Evolutionary conservation across 768 basidiomycete genomes (phyloP).

Genomic region (Mycena olivaceomarginata): DNA sequence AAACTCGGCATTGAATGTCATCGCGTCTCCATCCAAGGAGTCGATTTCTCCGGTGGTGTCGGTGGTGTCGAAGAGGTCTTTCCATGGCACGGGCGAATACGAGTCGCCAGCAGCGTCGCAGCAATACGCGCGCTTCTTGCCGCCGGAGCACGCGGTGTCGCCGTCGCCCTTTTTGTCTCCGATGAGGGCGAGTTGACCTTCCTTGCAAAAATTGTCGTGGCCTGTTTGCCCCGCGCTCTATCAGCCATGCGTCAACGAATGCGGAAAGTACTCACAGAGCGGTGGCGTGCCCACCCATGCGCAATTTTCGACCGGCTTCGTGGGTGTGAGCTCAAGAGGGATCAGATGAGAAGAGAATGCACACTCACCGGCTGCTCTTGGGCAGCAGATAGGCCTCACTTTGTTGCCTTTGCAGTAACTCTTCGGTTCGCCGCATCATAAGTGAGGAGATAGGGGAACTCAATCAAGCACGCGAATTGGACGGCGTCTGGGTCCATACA

Average conservation of each 20-base stretch:
- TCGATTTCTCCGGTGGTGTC: constrained; percentile 6
- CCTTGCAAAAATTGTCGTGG: constrained; percentile 7
- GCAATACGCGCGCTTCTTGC: constrained; percentile 1
- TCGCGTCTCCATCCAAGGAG: constrained; percentile 16
- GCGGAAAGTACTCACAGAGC: constrained; percentile 8
- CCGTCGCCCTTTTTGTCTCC: constrained; percentile 6
- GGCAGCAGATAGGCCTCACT: constrained; percentile 12
- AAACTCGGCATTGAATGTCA: constrained; percentile 7
- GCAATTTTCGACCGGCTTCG: constrained; percentile 12
- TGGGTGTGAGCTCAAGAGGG: constrained; percentile 13
- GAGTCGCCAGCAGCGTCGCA: neutral
- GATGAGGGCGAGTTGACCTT: constrained; percentile 10
- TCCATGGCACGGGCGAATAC: constrained; percentile 4
- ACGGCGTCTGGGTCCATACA: constrained; percentile 8
- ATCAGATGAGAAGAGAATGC: constrained; percentile 13
- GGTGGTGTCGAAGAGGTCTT: constrained; percentile 10
- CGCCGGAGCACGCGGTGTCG: neutral
- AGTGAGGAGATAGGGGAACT: constrained; percentile 13
- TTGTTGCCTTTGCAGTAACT: constrained; percentile 15
- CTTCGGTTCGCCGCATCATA: constrained; percentile 13
- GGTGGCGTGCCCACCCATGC: constrained; percentile 11
- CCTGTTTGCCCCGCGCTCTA: neutral
- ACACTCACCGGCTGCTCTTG: constrained; percentile 14
- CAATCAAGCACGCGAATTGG: constrained; percentile 3
- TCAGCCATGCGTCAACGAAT: neutral